Base-by-base conservation (phyloP, 2,329 filamentous ascomycete species). In the Talaromyces albobiverticillius region DNA sequence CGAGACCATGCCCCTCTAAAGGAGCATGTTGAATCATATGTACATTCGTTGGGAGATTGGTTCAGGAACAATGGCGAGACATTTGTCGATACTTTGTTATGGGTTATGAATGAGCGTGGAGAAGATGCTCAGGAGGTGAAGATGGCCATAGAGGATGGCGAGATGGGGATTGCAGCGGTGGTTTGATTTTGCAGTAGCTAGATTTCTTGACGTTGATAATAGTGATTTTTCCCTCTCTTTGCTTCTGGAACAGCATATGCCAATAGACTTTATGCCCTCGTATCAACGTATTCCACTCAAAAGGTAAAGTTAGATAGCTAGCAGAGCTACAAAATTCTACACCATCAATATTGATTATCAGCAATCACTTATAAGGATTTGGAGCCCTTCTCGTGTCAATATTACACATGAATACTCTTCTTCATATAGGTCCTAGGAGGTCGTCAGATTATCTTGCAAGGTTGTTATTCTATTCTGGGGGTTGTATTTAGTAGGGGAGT, bases 1-100 rank as follows among this genome's bases (percentile, higher is more conserved):
- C 78, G 77, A 53, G 79, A 84, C 57, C 74, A 82, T 58, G 79
- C 79, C 40, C 77, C 76, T 31, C 61, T 79, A 9, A 85, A 84
- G 65, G 72, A 77, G 11, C 78, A 83, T 64, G 82, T 86, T 4
- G 79, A 85, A 62, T 65, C 64, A 0, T 84, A 77, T 62, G 73
- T 85, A 9, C 64, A 71, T 45, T 67, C 71, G 2, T 59, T 81
- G 20, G 82, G 82, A 0, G 79, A 81, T 14, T 85, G 82, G 82
- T 86, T 85, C 59, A 78, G 79, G 51, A 82, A 85, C 60, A 85
- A 85, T 56, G 83, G 83, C 1, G 81, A 85, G 67, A 84, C 82
- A 34, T 82, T 82, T 63, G 77, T 74, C 13, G 79, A 85, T 70
- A 85, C 83, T 26, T 61, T 85, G 45, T 76, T 77, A 50, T 79